Evolutionary conservation across 257 asterid genomes (phyloP).

Genomic region (Lycium barbarum): DNA sequence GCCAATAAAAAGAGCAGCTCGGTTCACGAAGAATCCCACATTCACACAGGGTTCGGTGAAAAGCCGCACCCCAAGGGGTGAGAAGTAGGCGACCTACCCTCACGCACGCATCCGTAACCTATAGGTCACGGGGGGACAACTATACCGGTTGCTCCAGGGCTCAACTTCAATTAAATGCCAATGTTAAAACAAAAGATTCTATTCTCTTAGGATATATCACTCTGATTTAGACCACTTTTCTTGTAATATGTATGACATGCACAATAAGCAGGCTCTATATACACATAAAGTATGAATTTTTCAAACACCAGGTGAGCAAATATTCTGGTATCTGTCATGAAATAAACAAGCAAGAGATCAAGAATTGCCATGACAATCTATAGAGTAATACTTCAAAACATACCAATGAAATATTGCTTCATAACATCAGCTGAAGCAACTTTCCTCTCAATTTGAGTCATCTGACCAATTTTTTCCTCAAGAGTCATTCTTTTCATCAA

Average conservation of each 20-base stretch:
- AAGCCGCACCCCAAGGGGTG: background rate
- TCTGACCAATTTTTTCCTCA: slow-evolving; percentile 41
- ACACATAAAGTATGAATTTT: background rate
- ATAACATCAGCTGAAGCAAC: slow-evolving; percentile 34
- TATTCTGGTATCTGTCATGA: background rate
- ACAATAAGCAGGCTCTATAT: background rate
- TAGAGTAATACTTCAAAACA: background rate
- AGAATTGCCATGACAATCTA: background rate
- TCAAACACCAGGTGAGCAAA: background rate
- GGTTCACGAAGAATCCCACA: background rate
- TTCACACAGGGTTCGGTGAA: background rate
- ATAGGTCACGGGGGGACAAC: background rate
- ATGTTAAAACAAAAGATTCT: background rate
- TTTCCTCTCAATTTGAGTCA: slow-evolving; percentile 40
- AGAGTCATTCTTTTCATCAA: slow-evolving; percentile 40
- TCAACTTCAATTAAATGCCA: background rate
- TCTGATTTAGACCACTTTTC: background rate
- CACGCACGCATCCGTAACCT: background rate
- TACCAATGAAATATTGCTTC: slow-evolving; percentile 35
- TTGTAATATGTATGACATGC: background rate
- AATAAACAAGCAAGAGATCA: background rate
- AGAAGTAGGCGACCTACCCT: background rate
- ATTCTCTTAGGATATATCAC: background rate
- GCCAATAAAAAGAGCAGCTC: too few relatives aligned
- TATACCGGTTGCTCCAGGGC: background rate